Evolutionary conservation across 2,329 filamentous ascomycete genomes (phyloP), one percentile per base, ranked within the genome.

Genomic region (Penicillium sp.): DNA sequence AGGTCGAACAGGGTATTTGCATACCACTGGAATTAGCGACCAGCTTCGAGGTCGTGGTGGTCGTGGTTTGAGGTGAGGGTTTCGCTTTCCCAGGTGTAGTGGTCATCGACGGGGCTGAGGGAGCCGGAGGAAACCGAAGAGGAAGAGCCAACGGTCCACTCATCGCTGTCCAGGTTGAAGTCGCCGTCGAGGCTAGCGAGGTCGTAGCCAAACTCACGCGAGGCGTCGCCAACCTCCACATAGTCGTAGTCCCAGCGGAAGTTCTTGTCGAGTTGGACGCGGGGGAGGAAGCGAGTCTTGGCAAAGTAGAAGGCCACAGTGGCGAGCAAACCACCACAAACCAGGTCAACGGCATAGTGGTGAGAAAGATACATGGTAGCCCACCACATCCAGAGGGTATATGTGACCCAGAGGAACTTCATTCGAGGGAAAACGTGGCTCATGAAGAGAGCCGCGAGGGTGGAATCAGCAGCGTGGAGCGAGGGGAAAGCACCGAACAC

Each of bases 311-410:
- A 98, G 57, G 89, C 87, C 50, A 89, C 80, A 13, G 88, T 88
- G 25, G 92, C 89, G 58, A 92, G 76, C 50, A 96, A 81, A 72
- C 89, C 92, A 65, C 93, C 93, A 35, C 85, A 91, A 26, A 97
- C 91, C 50, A 98, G 82, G 74, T 98, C 93, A 42, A 98, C 90
- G 31, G 93, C 93, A 73, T 98, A 98, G 79, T 98, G 93, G 77
- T 98, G 93, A 69, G 91, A 96, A 52, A 98, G 85, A 72, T 98
- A 97, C 92, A 98, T 96, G 66, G 93, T 98, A 13, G 93, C 90
- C 92, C 93, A 98, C 91, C 92, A 97, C 69, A 97, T 88, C 93
- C 93, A 97, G 72, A 90, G 84, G 45, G 90, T 89, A 76, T 97
- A 98, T 62, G 85, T 82, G 62, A 93, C 84, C 77, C 96, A 96